These are phyloP conservation scores for Priceomyces medius DNA, from an alignment of 805 yeast species.

Conservation along the genomic window DNA sequence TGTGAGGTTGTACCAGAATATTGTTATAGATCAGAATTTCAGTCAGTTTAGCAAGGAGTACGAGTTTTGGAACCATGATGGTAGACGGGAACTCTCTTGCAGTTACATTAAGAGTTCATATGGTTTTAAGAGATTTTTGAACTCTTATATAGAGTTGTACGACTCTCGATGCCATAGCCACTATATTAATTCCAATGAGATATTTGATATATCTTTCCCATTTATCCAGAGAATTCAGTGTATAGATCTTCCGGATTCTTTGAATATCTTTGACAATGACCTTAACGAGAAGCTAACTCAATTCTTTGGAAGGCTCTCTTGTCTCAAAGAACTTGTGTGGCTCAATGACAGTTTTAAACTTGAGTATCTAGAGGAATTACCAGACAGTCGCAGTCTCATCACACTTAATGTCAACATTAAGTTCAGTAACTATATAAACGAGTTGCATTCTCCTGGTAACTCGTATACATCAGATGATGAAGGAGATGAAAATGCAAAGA, in stretches of 20 bases:
- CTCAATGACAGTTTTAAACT: constrained; percentile 27
- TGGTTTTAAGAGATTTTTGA: constrained; percentile 38
- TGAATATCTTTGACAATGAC: constrained; percentile 34
- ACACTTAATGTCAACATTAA: constrained; percentile 31
- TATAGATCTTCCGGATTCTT: constrained; percentile 42
- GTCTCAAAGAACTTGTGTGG: constrained; percentile 33
- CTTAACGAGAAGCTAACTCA: constrained; percentile 22
- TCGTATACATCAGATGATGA: constrained; percentile 9
- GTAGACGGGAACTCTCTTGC: constrained; percentile 12
- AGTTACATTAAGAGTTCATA: constrained; percentile 38
- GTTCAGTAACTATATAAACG: constrained; percentile 20
- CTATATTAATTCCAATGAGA: not conserved
- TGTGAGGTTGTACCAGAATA: constrained; percentile 37
- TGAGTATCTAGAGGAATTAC: constrained; percentile 28
- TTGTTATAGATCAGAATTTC: constrained; percentile 38
- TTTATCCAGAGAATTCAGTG: constrained; percentile 28
- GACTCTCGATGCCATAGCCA: constrained; percentile 5
- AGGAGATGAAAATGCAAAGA: constrained; percentile 3
- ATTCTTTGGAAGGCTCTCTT: constrained; percentile 24
- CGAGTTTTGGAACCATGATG: constrained; percentile 9
- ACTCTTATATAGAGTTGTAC: constrained; percentile 9
- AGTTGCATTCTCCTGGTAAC: constrained; percentile 5
- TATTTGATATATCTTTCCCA: constrained; percentile 6
- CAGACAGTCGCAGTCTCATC: constrained; percentile 23
- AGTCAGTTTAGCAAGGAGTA: constrained; percentile 32